A percentile compares a stretch with the other conserved stretches of the same genome.
phyloP scores from a whole-genome alignment of 2,329 filamentous ascomycete genomes.

The Lasiodiplodia gonubiensis region DNA sequence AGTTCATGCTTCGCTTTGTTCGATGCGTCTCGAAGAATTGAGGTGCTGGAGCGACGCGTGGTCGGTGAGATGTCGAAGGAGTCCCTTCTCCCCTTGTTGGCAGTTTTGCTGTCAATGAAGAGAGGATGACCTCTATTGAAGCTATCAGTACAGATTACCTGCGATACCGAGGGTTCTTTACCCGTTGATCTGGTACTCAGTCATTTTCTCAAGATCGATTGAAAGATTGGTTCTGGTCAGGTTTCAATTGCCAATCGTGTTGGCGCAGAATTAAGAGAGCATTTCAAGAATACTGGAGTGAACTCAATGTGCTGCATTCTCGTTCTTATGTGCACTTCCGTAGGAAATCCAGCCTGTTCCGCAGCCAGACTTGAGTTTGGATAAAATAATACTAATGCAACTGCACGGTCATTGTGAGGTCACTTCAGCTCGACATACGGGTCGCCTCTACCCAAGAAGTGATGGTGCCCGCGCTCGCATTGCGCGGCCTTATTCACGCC shows the following conservation, averaged over 20 bases:
- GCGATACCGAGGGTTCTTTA: neutral
- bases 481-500: neutral
- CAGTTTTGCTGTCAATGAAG: neutral
- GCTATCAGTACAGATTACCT: neutral
- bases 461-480: neutral
- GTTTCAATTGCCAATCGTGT: too few relatives aligned
- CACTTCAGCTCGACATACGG: neutral
- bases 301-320: neutral
- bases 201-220: neutral
- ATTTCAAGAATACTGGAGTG: neutral
- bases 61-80: neutral
- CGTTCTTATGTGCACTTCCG: neutral
- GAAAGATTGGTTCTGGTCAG: too few relatives aligned
- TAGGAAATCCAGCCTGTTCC: too few relatives aligned
- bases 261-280: neutral
- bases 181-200: neutral
- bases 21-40: neutral
- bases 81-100: neutral
- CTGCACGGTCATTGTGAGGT: neutral
- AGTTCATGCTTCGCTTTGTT: neutral
- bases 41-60: too few relatives aligned
- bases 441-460: neutral
- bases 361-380: neutral
- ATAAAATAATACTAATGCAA: neutral
- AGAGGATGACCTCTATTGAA: neutral